phyloP scores from a whole-genome alignment of 345 rosid species.

The Populus nigra region DNA sequence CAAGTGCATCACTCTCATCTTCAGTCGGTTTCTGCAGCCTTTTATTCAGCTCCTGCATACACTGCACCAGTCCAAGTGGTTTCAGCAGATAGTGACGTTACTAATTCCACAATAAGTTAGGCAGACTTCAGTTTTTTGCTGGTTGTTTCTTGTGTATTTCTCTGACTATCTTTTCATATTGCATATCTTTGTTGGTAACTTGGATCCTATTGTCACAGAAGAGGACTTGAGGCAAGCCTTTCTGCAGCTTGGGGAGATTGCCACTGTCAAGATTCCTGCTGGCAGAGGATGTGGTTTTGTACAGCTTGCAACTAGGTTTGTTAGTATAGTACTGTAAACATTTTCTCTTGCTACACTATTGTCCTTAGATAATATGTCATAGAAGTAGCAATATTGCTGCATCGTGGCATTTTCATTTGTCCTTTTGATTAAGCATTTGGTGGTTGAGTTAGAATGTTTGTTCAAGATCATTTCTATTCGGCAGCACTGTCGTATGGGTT shows the following conservation, averaged over 20 bases:
- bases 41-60: constrained; percentile 64
- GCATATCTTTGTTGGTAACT: constrained; percentile 73
- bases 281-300: constrained; percentile 90
- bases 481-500: not conserved
- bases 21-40: constrained; percentile 39
- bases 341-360: not conserved
- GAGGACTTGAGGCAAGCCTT: constrained; percentile 79
- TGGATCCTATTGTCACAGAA: constrained; percentile 82
- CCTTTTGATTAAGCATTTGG: not conserved
- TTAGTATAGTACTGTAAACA: not conserved
- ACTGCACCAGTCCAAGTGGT: constrained; percentile 55
- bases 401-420: not conserved
- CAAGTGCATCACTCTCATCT: constrained; percentile 2
- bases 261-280: constrained; percentile 75
- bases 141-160: constrained; percentile 15
- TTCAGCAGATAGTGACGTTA: constrained; percentile 65
- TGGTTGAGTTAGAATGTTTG: not conserved
- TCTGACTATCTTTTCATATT: constrained; percentile 26
- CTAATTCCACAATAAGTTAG: constrained; percentile 76
- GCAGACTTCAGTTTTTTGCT: not conserved
- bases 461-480: not conserved
- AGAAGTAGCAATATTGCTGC: not conserved
- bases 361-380: not conserved
- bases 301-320: constrained; percentile 71
- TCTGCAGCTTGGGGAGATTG: constrained; percentile 68